Evolutionary conservation across 228 moss, liverwort and hornwort genomes (phyloP), one percentile per base, ranked within the genome.

Genomic region (Sphagnum magellanicum): DNA sequence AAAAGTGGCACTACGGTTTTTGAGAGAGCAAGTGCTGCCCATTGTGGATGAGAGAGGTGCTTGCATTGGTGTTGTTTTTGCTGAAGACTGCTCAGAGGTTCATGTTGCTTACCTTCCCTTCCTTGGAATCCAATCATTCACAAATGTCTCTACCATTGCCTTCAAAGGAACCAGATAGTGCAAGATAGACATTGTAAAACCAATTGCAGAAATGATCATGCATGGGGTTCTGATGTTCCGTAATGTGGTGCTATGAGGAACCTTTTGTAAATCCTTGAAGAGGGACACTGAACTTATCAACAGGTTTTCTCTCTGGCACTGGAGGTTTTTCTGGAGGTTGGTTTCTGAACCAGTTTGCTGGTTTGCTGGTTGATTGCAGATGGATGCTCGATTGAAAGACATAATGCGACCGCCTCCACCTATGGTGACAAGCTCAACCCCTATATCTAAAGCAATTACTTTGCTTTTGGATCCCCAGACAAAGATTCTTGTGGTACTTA

Each of bases 401-500:
- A 77, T 97, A 67, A 93, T 93, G 97, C 88, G 90, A 73, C 70
- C 74, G 48, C 80, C 84, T 67, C 90, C 90, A 57, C 88, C 90
- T 59, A 69, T 84, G 8, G 97, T 97, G 11, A 93, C 93, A 12
- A 74, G 74, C 53, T 88, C 97, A 6, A 93, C 91, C 4, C 84
- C 76, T 55, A 71, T 97, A 12, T 75, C 72, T 4, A 90, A 87
- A 65, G 97, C 93, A 51, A 84, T 93, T 75, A 88, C 80, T 16
- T 77, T 93, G 75, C 71, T 97, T 59, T 74, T 97, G 65, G 76
- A 91, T 68, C 91, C 89, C 50, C 73, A 81, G 72, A 77, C 85
- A 47, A 84, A 88, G 64, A 32, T 91, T 68, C 81, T 97, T 13
- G 82, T 84, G 76, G 91, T 97, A 8, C 88, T 93, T 15, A 91